Percentiles rank a stretch among this genome's conserved stretches.
phyloP scores from a whole-genome alignment of 140 eudicot species.

The Flaveria floridana region DNA sequence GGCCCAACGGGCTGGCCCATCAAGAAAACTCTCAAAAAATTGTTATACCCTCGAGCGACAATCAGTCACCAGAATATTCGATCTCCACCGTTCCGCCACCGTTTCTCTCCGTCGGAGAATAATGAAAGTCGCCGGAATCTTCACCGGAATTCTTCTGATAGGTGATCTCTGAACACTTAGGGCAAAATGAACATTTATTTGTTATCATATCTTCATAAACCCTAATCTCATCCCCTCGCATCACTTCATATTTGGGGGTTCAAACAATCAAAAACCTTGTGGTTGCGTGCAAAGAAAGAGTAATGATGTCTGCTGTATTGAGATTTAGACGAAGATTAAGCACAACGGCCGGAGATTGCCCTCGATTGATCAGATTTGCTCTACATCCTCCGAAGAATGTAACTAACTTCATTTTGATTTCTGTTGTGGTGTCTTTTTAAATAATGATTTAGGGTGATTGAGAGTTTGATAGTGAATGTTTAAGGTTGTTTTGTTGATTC shows the following conservation, averaged over 20 bases:
- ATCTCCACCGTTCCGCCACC: too few relatives aligned
- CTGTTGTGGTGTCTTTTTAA: neutral
- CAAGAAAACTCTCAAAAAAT: too few relatives aligned
- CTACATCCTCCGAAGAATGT: constrained; percentile 58
- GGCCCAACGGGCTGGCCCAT: too few relatives aligned
- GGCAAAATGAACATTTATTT: too few relatives aligned
- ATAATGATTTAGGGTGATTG: neutral
- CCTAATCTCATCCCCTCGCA: neutral
- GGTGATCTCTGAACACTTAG: too few relatives aligned
- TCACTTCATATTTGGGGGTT: neutral
- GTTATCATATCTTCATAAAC: neutral
- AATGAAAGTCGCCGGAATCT: too few relatives aligned
- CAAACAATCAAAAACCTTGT: neutral
- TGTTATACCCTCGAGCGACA: too few relatives aligned
- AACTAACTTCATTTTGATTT: constrained; percentile 13
- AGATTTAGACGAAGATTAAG: constrained; percentile 42
- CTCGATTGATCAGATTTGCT: constrained; percentile 60
- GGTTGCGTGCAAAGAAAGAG: neutral
- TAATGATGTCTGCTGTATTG: constrained; percentile 24
- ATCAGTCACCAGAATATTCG: too few relatives aligned
- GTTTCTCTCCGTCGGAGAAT: too few relatives aligned
- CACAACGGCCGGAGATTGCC: constrained; percentile 37
- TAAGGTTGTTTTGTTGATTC: neutral
- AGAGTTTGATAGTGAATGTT: neutral
- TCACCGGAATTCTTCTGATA: too few relatives aligned